These are phyloP conservation scores for Ganoderma meredithae DNA, from an alignment of 1,284 basidiomycete species.

Conservation along the genomic window DNA sequence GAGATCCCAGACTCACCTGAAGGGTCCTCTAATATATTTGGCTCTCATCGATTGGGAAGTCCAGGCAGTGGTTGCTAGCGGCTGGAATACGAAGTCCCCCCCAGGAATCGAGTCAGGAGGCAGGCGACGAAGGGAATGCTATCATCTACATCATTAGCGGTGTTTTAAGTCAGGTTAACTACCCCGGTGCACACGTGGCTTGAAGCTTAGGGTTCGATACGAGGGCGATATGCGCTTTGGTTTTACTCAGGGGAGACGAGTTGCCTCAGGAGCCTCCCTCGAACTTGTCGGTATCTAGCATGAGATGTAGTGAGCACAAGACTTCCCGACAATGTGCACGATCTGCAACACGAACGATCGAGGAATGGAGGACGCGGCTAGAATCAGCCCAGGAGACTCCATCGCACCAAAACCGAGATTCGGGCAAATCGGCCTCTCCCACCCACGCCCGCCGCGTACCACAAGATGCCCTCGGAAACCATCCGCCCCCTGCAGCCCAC, in stretches of 20 bases:
- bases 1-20: not conserved
- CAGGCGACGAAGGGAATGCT: not conserved
- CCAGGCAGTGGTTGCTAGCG: not conserved
- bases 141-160: not conserved
- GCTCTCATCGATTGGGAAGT: not conserved
- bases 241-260: not conserved
- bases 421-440: constrained; percentile 7
- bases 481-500: not conserved
- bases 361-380: constrained; percentile 4
- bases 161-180: not conserved
- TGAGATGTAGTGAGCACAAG: not conserved
- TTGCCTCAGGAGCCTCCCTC: not conserved
- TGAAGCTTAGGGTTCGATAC: constrained; percentile 1
- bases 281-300: constrained; percentile 2
- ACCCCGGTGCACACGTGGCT: not conserved
- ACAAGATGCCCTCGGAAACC: not conserved
- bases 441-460: not conserved
- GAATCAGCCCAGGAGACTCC: not conserved
- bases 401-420: not conserved
- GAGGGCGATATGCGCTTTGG: not conserved
- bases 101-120: not conserved
- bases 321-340: not conserved
- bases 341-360: constrained; percentile 4
- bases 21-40: not conserved
- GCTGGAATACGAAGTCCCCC: too few species aligned